Base-by-base conservation (phyloP, 2,329 filamentous ascomycete species). In the Epichloe scottii region DNA sequence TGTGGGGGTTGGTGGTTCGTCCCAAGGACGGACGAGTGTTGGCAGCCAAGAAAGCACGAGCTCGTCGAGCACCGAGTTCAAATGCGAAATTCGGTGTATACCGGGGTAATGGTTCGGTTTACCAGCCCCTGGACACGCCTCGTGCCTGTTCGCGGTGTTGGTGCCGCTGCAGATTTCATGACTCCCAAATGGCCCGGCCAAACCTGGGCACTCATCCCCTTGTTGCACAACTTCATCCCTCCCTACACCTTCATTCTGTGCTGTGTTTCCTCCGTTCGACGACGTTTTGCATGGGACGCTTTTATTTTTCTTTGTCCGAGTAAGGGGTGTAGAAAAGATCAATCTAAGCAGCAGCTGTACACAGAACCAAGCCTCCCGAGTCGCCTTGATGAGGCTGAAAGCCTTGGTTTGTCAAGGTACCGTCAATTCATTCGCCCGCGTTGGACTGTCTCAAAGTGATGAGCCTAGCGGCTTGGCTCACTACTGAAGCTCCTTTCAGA, bases 1-100 rank as follows among this genome's bases (percentile, higher is more conserved):
- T 63, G 68, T 68, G 66, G 68, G 68, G 64, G 60, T 64, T 61
- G 55, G 61, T 68, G 60, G 63, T 67, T 68, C 64, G 63, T 68
- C 61, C 63, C 62, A 59, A 62, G 54, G 60, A 56, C 57, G 58
- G 62, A 66, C 63, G 67, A 66, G 59, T 66, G 65, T 68, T 63
- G 66, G 56, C 54, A 59, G 57, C 58, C 60, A 59, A 62, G 60
- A 58, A 58, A 44, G 39, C 44, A 37, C 35, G 51, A 61, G 59
- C 56, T 60, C 57, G 55, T 60, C 61, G 33, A 49, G 26, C 8
- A 35, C 19, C 21, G 11, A 38, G 42, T 43, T 46, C 53, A 52
- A 51, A 52, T 58, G 62, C 57, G 60, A 60, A 59, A 62, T 60
- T 67, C 66, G 66, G 66, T 69, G 65, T 63, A 57, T 53, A 44